phyloP scores from a whole-genome alignment of 179 eudicot species.

The Beta corolliflora region DNA sequence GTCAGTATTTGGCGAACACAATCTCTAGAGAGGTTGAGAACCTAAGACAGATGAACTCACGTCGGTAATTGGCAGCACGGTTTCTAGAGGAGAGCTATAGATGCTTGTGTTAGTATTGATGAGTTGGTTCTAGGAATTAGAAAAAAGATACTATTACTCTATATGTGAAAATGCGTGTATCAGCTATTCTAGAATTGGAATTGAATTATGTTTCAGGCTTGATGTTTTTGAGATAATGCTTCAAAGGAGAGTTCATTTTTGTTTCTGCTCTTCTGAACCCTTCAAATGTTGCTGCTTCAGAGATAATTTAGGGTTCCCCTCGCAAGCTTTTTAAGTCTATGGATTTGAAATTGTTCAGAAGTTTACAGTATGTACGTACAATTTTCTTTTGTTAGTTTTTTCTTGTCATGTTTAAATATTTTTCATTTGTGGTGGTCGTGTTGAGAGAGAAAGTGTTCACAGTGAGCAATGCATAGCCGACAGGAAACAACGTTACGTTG shows the following conservation, averaged over 20 bases:
- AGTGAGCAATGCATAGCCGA: neutral
- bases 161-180: conserved; percentile 19
- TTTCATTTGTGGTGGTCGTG: neutral
- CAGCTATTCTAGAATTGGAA: conserved; percentile 3
- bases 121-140: neutral
- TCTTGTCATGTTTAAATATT: neutral
- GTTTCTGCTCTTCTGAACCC: no score
- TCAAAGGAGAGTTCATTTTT: neutral
- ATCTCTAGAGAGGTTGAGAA: conserved; percentile 14
- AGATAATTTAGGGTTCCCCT: neutral
- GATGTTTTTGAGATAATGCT: conserved; percentile 11
- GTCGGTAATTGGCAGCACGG: conserved; percentile 2
- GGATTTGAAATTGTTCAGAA: neutral
- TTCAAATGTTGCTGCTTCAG: neutral
- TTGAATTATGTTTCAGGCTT: neutral
- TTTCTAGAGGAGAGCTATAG: conserved; percentile 12
- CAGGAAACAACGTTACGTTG: conserved; percentile 15
- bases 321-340: neutral
- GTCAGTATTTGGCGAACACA: neutral
- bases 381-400: no score
- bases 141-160: neutral
- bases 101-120: neutral
- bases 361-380: neutral
- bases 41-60: neutral
- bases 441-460: neutral